phyloP scores from a whole-genome alignment of 208 protist species.

The Porcisia deanei region DNA sequence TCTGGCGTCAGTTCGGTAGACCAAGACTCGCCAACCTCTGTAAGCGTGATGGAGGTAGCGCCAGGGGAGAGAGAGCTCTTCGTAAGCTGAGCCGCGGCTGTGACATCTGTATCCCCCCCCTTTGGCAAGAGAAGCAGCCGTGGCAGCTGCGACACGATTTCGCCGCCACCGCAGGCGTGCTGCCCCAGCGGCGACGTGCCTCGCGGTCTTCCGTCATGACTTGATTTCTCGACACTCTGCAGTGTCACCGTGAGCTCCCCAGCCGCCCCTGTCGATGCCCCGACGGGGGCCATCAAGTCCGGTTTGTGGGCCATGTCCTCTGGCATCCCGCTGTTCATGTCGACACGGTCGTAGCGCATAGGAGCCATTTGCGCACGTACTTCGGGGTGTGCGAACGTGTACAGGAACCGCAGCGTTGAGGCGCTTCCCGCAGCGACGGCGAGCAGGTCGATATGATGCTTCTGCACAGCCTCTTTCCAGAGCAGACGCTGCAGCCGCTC shows the following conservation, averaged over 20 bases:
- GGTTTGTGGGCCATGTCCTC: constrained; percentile 37
- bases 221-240: neutral
- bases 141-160: neutral
- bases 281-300: neutral
- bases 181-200: neutral
- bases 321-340: constrained; percentile 60
- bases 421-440: constrained; percentile 71
- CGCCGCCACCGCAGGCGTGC: neutral
- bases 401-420: constrained; percentile 40
- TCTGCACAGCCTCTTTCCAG: constrained; percentile 58
- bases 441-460: constrained; percentile 57
- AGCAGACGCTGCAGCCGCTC: constrained; percentile 43
- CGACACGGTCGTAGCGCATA: constrained; percentile 78
- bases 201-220: no score
- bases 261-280: neutral
- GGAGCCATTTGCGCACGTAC: constrained; percentile 36
- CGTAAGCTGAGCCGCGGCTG: neutral
- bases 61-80: neutral
- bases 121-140: neutral
- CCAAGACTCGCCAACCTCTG: neutral
- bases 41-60: neutral
- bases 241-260: neutral
- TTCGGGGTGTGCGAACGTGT: constrained; percentile 8
- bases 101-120: neutral
- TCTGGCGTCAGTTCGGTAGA: neutral